phyloP scores from a whole-genome alignment of 2,329 filamentous ascomycete genomes.

The Calonectria henricotiae region DNA sequence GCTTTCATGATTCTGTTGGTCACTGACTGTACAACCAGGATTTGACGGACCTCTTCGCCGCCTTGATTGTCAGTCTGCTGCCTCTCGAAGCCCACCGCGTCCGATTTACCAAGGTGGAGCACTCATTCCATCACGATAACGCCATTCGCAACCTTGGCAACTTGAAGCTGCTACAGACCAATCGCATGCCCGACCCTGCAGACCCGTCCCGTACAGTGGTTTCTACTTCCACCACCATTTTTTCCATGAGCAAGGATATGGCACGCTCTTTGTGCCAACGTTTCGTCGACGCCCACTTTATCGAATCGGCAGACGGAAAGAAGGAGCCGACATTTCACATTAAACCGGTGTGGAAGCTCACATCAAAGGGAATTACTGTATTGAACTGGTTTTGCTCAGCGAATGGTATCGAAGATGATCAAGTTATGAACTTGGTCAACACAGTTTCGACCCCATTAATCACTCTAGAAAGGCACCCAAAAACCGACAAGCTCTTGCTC shows the following conservation, averaged over 20 bases:
- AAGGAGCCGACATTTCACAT: slow-evolving; percentile 85
- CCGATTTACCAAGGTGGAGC: slow-evolving; percentile 89
- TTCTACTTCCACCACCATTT: slow-evolving; percentile 97
- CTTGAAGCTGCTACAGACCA: slow-evolving; percentile 97
- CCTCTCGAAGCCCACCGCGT: slow-evolving; percentile 91
- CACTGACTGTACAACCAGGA: slow-evolving; percentile 71
- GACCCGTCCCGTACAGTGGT: slow-evolving; percentile 95
- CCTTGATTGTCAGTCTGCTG: slow-evolving; percentile 89
- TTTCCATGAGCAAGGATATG: slow-evolving; percentile 99
- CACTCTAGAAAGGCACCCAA: slow-evolving; percentile 86
- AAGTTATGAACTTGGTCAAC: slow-evolving; percentile 87
- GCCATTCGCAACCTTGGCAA: slow-evolving; percentile 98
- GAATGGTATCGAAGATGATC: slow-evolving; percentile 94
- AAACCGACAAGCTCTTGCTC: slow-evolving; percentile 89
- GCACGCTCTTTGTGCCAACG: slow-evolving; percentile 94
- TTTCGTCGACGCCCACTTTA: slow-evolving; percentile 94
- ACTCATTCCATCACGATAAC: slow-evolving; percentile 96
- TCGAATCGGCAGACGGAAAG: slow-evolving; percentile 94
- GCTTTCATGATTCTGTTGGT: background rate
- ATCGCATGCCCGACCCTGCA: slow-evolving; percentile 98
- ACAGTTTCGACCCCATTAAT: slow-evolving; percentile 89
- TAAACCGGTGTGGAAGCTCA: slow-evolving; percentile 90
- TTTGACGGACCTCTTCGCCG: slow-evolving; percentile 97
- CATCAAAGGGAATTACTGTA: slow-evolving; percentile 95
- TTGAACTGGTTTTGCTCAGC: slow-evolving; percentile 92